phyloP scores from a whole-genome alignment of 1,284 basidiomycete species.

The Sanguinoderma infundibulare region DNA sequence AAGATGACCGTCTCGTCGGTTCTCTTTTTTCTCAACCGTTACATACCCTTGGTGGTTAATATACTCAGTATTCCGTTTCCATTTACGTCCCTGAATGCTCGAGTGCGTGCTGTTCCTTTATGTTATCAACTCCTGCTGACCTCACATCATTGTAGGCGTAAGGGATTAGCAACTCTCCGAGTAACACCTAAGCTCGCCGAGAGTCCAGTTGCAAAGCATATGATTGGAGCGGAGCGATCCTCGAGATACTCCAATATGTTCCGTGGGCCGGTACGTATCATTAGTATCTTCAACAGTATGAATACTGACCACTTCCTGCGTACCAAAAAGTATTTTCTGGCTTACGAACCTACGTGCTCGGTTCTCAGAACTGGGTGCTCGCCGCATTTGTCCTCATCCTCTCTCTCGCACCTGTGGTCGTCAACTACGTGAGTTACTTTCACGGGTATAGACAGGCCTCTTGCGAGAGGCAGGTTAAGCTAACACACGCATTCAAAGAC shows the following conservation, averaged over 20 bases:
- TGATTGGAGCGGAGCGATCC: not conserved
- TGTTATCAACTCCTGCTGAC: too few relatives aligned
- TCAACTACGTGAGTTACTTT: conserved; percentile 5
- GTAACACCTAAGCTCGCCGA: not conserved
- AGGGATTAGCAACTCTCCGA: not conserved
- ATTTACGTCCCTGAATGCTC: not conserved
- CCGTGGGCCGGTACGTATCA: conserved; percentile 6
- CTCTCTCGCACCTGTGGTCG: not conserved
- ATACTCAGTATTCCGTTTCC: not conserved
- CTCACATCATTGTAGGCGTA: not conserved
- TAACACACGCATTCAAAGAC: not conserved
- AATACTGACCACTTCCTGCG: not conserved
- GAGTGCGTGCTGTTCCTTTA: not conserved
- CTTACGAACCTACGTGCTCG: conserved; percentile 4
- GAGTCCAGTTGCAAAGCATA: not conserved
- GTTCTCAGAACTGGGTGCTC: not conserved
- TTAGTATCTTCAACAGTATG: not conserved
- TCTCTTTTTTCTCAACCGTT: conserved; percentile 13
- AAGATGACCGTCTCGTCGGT: conserved; percentile 2
- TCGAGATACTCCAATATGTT: conserved; percentile 5
- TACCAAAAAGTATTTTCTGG: not conserved
- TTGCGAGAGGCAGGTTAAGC: too few relatives aligned
- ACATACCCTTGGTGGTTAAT: not conserved
- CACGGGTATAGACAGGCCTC: not conserved
- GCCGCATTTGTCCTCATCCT: not conserved